Evolutionary conservation across 78 protist species (phyloP), one percentile per base, ranked within the genome.

Genomic region (Anaeramoeba flamelloides): DNA sequence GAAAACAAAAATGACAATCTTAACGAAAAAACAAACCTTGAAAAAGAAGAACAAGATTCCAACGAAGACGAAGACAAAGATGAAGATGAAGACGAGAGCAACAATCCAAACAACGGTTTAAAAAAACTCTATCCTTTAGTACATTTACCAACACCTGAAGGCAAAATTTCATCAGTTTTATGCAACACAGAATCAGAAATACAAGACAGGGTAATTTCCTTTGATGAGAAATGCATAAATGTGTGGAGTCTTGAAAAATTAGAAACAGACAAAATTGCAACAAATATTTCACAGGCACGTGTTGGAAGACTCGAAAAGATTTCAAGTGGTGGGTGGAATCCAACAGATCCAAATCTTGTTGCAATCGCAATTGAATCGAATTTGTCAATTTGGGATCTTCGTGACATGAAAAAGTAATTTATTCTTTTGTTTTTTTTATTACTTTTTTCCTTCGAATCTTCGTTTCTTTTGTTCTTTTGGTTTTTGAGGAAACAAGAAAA

Each of bases 371-470:
- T 8, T 41, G 81, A 79, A 36, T 3, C 32, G n/a, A 0, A n/a
- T 1, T 31, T 79, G 81, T 38, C 74, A 3, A 32, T 33, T 2
- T 79, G 81, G 81, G 81, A 79, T 33, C 26, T 79, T 26, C 81
- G 81, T 31, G 36, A 39, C 1, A 8, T 2, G n/a, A 76, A 76
- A 30, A 26, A 53, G 8, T 53, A 26, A 17, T 26, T 17, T 8
- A 2, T 2, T 41, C 2, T 76, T 30, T 2, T 1, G 17, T 26
- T 17, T 76, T 30, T n/a, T n/a, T n/a, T n/a, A n/a, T n/a, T n/a
- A n/a, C n/a, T n/a, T n/a, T n/a, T n/a, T n/a, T n/a, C n/a, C n/a
- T n/a, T n/a, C n/a, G n/a, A n/a, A n/a, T n/a, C n/a, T n/a, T n/a
- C n/a, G n/a, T n/a, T n/a, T n/a, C n/a, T n/a, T n/a, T n/a, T n/a